phyloP scores from a whole-genome alignment of 2,329 filamentous ascomycete species.

The Aureobasidium sp. region DNA sequence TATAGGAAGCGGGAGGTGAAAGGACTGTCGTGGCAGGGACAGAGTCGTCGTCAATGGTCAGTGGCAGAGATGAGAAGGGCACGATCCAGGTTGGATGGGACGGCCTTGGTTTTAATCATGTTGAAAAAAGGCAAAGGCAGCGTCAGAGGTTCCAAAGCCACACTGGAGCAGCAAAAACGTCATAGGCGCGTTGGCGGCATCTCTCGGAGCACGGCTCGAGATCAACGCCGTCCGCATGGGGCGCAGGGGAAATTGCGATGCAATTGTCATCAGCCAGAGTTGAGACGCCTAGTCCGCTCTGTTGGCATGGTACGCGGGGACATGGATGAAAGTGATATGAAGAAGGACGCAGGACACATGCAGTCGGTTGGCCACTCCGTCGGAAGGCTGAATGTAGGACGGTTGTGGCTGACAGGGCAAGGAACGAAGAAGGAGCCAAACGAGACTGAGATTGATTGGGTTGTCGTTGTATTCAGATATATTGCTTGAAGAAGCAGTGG shows the following conservation, averaged over 20 bases:
- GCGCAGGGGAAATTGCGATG: conserved; percentile 1
- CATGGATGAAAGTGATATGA: not conserved
- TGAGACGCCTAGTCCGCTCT: not conserved
- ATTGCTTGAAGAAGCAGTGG: not conserved
- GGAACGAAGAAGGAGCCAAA: not conserved
- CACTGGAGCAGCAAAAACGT: not conserved
- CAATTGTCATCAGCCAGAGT: not conserved
- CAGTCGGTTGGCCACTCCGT: not conserved
- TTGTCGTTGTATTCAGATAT: not conserved
- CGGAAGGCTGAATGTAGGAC: not conserved
- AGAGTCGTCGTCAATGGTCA: not conserved
- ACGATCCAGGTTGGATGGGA: not conserved
- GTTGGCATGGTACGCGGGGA: not conserved
- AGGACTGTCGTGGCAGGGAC: not conserved
- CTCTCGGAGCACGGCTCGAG: not conserved
- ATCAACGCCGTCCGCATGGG: not conserved
- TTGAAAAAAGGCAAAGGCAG: conserved; percentile 5
- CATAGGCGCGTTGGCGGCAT: not conserved
- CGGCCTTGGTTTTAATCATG: not conserved
- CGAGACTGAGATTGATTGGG: not conserved
- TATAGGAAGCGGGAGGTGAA: not conserved
- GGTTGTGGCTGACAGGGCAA: conserved; percentile 9
- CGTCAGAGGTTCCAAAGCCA: not conserved
- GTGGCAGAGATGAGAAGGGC: not conserved
- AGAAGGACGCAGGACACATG: not conserved